Base-by-base conservation (phyloP, 352 stramenopile species). In the Peronosclerospora sorghi region DNA sequence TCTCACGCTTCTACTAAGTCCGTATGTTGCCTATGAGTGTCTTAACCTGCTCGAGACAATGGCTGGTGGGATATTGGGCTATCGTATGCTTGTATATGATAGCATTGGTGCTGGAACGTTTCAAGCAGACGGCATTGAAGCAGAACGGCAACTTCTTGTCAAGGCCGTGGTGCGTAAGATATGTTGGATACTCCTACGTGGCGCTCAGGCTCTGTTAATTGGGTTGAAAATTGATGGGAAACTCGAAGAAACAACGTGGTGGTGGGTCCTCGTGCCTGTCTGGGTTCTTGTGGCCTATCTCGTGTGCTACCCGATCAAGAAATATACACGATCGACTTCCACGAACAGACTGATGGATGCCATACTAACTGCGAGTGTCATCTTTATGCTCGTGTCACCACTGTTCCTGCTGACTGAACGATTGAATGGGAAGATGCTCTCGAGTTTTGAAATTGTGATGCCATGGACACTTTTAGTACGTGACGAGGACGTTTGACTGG, bases 381-480 rank as follows among this genome's bases (percentile, higher is more conserved):
- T 73, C 29, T 59, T 61, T 18, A 57, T 78, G 26, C 35, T 83
- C 9, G 61, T 70, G n/a, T 75, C 73, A 15, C 77, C 77, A 18
- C 75, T 81, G 28, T 82, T 89, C 48, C 65, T 89, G 45, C 66
- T 89, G 1, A 53, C 70, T 4, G 58, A 68, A 20, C 63, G 72
- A 0, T 54, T 89, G 38, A 48, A 89, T 19, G 60, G 64, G 14
- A 66, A 61, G 30, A 55, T 40, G 15, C 82, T 89, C 47, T 84
- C 77, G 9, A 69, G 69, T 28, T 80, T 89, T 45, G 72, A 82
- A 48, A 70, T 89, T 8, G 41, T 89, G 18, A 54, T 89, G 32
- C 77, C 77, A 27, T 86, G 72, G 72, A 69, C 84, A 43, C 68
- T 89, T 35, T 54, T 89, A 42, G 76, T 85, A 69, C 42, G 70